Conservation (phyloP, 2,329 filamentous ascomycete genomes). For the Colletotrichum zoysiae region DNA sequence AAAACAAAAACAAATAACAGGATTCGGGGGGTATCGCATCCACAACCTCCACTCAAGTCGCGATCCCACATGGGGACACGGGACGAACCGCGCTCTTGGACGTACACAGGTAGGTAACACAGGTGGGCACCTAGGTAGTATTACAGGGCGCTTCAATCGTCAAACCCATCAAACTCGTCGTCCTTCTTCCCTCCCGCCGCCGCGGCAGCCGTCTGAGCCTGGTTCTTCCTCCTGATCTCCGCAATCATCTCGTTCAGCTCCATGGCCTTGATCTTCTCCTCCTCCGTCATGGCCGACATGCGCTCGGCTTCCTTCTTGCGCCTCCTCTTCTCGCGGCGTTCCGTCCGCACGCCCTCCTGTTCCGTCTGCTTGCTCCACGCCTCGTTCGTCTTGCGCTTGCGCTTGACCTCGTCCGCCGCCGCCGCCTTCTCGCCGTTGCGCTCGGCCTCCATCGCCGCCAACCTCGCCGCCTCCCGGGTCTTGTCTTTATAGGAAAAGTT, state of each 20-base stretch:
- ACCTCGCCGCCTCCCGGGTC: constrained; percentile 74
- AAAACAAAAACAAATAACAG: too few relatives aligned
- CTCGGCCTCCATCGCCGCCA: constrained; percentile 66
- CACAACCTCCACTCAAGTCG: constrained; percentile 9
- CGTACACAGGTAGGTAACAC: not conserved
- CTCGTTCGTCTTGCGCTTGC: constrained; percentile 73
- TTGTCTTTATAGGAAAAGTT: constrained; percentile 80
- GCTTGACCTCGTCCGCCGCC: constrained; percentile 56
- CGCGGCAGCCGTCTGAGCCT: constrained; percentile 52
- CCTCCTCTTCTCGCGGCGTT: constrained; percentile 73
- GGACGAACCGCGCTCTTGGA: not conserved
- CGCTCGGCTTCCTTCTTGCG: constrained; percentile 74
- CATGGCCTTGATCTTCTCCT: constrained; percentile 72
- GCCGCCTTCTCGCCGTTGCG: constrained; percentile 53
- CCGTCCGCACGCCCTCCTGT: constrained; percentile 71
- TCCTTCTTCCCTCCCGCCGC: constrained; percentile 50
- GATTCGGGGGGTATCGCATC: constrained; percentile 23
- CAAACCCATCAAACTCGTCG: constrained; percentile 72
- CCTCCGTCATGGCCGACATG: constrained; percentile 75
- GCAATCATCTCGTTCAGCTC: constrained; percentile 75
- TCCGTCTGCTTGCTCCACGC: constrained; percentile 82
- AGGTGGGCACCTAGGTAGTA: not conserved
- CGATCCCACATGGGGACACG: not conserved
- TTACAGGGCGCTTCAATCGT: constrained; percentile 44
- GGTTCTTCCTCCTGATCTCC: constrained; percentile 71